Evolutionary conservation across 176 grass and related monocot species (phyloP).

Genomic region (Carex pumila): DNA sequence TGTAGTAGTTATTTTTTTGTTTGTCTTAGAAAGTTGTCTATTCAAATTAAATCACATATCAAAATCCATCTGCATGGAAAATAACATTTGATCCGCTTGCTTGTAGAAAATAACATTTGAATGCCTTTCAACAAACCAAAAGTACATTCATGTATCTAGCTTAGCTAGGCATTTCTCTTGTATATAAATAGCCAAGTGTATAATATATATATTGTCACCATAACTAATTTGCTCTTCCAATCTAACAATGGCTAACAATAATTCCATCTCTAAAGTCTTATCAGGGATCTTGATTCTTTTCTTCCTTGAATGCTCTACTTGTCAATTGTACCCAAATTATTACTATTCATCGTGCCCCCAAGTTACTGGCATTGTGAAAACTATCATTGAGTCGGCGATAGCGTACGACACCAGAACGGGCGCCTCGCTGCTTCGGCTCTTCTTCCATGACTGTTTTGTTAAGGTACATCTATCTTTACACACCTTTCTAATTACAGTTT

Average conservation of each 20-base stretch:
- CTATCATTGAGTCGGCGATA: conserved; percentile 31
- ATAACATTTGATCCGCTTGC: not conserved
- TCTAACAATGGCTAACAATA: not conserved
- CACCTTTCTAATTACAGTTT: not conserved
- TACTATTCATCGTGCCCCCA: conserved; percentile 56
- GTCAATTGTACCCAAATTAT: conserved; percentile 21
- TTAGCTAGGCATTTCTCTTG: not conserved
- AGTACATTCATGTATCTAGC: not conserved
- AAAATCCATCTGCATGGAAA: conserved; percentile 7
- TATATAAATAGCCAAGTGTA: not conserved
- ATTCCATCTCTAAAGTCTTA: not conserved
- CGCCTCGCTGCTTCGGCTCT: conserved; percentile 64
- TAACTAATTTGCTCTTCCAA: not conserved
- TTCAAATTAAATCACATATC: not conserved
- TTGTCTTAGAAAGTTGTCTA: not conserved
- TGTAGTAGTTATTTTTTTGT: not conserved
- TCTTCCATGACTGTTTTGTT: conserved; percentile 68
- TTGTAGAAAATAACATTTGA: not conserved
- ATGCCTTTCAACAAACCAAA: not conserved
- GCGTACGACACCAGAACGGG: conserved; percentile 40
- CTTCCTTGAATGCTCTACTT: not conserved
- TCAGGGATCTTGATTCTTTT: not conserved
- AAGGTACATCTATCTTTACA: conserved; percentile 7
- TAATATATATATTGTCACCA: not conserved
- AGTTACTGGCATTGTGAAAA: conserved; percentile 29